Percentiles rank a stretch among this genome's conserved stretches.
These are phyloP conservation scores for Gynandropsis gynandra DNA, from an alignment of 345 rosid genomes.

Conservation along the genomic window DNA sequence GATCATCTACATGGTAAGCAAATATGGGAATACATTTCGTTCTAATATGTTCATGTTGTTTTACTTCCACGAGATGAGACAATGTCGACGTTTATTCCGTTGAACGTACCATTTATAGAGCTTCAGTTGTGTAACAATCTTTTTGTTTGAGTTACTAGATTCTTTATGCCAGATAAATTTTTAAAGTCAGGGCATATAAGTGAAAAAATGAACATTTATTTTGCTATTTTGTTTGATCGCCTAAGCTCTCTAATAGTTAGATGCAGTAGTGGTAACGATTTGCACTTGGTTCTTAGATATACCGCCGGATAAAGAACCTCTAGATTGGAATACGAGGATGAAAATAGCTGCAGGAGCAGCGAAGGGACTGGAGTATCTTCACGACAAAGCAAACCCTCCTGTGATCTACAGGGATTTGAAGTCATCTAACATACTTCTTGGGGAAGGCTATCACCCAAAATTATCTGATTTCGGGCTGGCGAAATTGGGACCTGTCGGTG, in stretches of 20 bases:
- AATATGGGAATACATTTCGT: too few species aligned
- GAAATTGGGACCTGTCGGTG: conserved; percentile 95
- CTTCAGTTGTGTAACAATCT: too few species aligned
- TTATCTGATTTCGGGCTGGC: conserved; percentile 96
- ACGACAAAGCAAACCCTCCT: conserved; percentile 94
- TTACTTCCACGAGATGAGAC: too few species aligned
- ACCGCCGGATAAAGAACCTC: conserved; percentile 67
- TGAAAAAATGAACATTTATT: too few species aligned
- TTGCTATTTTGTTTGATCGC: too few species aligned
- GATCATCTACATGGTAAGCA: conserved; percentile 91
- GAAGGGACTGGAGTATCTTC: conserved; percentile 91
- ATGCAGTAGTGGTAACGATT: background rate
- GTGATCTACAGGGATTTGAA: conserved; percentile 93
- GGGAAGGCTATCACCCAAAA: conserved; percentile 85
- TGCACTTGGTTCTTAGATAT: conserved; percentile 44
- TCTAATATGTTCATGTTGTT: too few species aligned
- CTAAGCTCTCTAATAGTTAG: background rate
- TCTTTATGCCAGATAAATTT: too few species aligned
- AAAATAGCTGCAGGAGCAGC: conserved; percentile 99
- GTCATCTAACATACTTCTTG: conserved; percentile 92
- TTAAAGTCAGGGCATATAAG: too few species aligned
- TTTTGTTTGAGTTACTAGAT: too few species aligned
- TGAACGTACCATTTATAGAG: too few species aligned
- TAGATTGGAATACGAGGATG: conserved; percentile 98
- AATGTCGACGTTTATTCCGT: too few species aligned